Conservation (phyloP, 805 yeast species). For the Saccharomycopsis babjevae region DNA sequence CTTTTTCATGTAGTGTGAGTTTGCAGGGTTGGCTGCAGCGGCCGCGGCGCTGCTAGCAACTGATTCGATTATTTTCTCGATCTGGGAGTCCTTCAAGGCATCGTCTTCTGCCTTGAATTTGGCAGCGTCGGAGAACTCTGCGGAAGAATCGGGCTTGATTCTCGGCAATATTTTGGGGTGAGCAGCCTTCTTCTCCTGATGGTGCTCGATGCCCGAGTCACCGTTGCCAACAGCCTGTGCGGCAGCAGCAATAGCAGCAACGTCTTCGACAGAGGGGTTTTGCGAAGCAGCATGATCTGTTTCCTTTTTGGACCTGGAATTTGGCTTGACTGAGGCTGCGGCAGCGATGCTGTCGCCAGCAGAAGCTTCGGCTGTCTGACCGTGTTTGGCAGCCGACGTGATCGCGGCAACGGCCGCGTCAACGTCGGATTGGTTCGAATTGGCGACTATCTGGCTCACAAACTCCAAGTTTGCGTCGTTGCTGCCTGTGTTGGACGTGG, state of each 20-base stretch:
- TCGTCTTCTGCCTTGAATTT: not conserved
- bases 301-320: not conserved
- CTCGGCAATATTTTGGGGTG: not conserved
- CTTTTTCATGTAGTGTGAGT: not conserved
- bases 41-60: conserved; percentile 1
- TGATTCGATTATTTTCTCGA: not conserved
- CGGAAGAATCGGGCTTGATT: not conserved
- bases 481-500: not conserved
- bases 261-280: not conserved
- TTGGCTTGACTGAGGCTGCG: not conserved
- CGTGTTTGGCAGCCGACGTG: not conserved
- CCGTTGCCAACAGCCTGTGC: not conserved
- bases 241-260: conserved; percentile 5
- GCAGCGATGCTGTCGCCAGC: not conserved
- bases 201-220: not conserved
- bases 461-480: not conserved
- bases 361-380: not conserved
- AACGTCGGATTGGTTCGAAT: not conserved
- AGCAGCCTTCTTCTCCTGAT: not conserved
- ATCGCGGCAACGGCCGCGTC: not conserved
- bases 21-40: not conserved
- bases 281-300: not conserved
- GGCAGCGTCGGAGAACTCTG: not conserved
- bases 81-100: not conserved
- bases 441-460: not conserved